phyloP scores from a whole-genome alignment of 331 rosid species.

The Saraca asoca region DNA sequence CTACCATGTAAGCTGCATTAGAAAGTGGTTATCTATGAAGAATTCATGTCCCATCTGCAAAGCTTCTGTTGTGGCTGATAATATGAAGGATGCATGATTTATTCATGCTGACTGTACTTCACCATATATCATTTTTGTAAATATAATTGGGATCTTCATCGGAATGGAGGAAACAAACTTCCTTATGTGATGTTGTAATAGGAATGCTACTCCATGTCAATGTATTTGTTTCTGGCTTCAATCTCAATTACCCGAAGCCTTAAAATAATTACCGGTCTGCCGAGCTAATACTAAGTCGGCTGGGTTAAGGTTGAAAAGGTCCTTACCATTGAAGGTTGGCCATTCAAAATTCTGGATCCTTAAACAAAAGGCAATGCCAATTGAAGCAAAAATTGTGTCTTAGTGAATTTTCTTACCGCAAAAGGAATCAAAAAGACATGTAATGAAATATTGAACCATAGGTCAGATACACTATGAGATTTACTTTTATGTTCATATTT shows the following conservation, averaged over 20 bases:
- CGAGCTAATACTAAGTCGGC: neutral
- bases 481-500: too few species aligned
- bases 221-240: constrained; percentile 55
- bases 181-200: constrained; percentile 38
- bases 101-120: constrained; percentile 2
- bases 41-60: constrained; percentile 82
- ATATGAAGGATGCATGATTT: constrained; percentile 50
- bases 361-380: too few species aligned
- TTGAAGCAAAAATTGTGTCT: too few species aligned
- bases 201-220: constrained; percentile 38
- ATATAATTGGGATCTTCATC: constrained; percentile 52
- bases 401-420: too few species aligned
- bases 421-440: too few species aligned
- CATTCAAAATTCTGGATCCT: too few species aligned
- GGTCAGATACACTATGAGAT: too few species aligned
- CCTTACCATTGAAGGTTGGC: constrained; percentile 7
- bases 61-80: constrained; percentile 55
- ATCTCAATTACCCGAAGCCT: constrained; percentile 44
- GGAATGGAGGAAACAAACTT: constrained; percentile 49
- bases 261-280: neutral
- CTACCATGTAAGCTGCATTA: constrained; percentile 80
- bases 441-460: too few species aligned
- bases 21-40: constrained; percentile 80
- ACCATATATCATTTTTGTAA: constrained; percentile 38
- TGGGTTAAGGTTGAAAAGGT: neutral